Conservation (phyloP, 1,284 basidiomycete species). For the Leccinum griseonigrum region DNA sequence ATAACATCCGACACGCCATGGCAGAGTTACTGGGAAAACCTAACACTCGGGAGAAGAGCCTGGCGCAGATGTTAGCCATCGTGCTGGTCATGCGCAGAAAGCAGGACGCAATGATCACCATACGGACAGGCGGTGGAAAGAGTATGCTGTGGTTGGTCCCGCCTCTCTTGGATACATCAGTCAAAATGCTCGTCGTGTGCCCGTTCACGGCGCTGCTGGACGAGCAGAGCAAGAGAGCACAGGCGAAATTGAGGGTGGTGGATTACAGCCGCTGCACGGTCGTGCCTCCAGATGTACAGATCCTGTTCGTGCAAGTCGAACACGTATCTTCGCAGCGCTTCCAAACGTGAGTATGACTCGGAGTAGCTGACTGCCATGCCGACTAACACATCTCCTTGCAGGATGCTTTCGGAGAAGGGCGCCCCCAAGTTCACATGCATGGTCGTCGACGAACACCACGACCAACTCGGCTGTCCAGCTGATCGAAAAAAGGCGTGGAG, state of each 20-base stretch:
- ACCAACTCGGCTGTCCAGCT: not conserved
- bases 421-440: not conserved
- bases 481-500: not conserved
- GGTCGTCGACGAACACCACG: conserved; percentile 2
- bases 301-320: not conserved
- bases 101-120: not conserved
- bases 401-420: not conserved
- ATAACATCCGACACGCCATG: not conserved
- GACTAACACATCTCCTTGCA: not conserved
- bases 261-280: not conserved
- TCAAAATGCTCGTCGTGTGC: conserved; percentile 2
- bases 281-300: not conserved
- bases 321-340: not conserved
- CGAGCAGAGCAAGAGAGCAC: not conserved
- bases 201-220: conserved; percentile 1
- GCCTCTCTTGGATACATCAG: not conserved
- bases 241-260: not conserved
- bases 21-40: not conserved
- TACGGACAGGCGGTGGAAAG: conserved; percentile 5
- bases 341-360: too few species aligned
- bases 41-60: not conserved
- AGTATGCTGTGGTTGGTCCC: conserved; percentile 4
- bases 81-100: not conserved
- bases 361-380: too few species aligned
- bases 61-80: not conserved